Base-by-base conservation (phyloP, 2,329 filamentous ascomycete species). In the Penicillium sclerotiorum region DNA sequence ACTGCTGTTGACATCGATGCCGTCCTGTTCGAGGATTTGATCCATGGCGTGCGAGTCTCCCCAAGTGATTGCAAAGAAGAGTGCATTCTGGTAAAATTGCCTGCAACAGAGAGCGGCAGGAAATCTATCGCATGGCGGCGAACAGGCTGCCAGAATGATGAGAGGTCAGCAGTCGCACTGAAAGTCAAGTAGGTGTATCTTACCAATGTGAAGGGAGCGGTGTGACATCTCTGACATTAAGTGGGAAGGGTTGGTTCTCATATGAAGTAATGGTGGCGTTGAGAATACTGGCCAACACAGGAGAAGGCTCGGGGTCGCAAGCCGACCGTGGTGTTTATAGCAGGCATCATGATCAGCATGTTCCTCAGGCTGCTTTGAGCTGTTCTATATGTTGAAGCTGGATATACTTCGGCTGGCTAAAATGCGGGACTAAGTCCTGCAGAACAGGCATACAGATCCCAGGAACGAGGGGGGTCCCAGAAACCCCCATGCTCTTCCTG, bases 381-480 rank as follows among this genome's bases (percentile, higher is more conserved):
- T 32, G 11, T 32, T 5, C 28, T 32, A 13, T 32, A 32, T n/a
- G 4, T 32, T 32, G 12, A n/a, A 32, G 28, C 28, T 6, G 4
- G 28, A 32, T 32, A n/a, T 11, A 32, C 12, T 32, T 32, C 11
- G 28, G 28, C 15, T 32, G 28, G 28, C 11, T 11, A 13, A 32
- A n/a, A 32, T 13, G 5, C 28, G 11, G 11, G 28, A 37, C 17
- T 2, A 60, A 61, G 28, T 11, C 28, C 28, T 12, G 28, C 15
- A n/a, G 28, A 32, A 32, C 28, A 32, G 28, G 15, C 28, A 32
- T 11, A n/a, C 28, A 13, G 28, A 13, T 32, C 28, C 28, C 28
- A 32, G 28, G 28, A 32, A 32, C 28, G 12, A 5, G 12, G 5
- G 28, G 12, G 28, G 11, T 32, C 28, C 28, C 28, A 32, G 28